phyloP scores from a whole-genome alignment of 306 rosid genomes.

The Cucurbita argyrosperma region DNA sequence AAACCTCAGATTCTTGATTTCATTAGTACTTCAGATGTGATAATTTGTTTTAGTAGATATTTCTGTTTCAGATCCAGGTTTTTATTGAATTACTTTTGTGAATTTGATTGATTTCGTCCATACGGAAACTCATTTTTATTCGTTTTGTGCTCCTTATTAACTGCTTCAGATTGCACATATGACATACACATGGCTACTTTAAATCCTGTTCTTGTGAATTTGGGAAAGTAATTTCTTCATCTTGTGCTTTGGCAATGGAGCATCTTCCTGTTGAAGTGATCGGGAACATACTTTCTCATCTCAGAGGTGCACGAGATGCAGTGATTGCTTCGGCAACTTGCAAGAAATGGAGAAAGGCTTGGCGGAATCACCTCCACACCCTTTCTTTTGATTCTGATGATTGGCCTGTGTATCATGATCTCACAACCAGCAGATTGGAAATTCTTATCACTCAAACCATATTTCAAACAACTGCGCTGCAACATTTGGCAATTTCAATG shows the following conservation, averaged over 20 bases:
- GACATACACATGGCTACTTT: neutral
- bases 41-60: neutral
- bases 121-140: neutral
- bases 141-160: neutral
- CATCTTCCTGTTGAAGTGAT: conserved; percentile 74
- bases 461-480: conserved; percentile 62
- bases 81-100: neutral
- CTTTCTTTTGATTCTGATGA: conserved; percentile 58
- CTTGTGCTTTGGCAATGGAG: conserved; percentile 19
- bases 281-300: conserved; percentile 68
- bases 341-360: conserved; percentile 58
- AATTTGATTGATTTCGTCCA: neutral
- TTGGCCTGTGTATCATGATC: conserved; percentile 46
- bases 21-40: neutral
- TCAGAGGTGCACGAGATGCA: conserved; percentile 57
- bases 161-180: neutral
- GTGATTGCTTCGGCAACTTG: conserved; percentile 75
- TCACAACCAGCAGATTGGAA: conserved; percentile 41
- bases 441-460: conserved; percentile 71
- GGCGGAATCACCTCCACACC: conserved; percentile 46
- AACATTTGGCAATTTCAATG: conserved; percentile 47
- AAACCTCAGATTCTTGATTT: neutral
- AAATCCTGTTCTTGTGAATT: neutral
- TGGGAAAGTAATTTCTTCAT: neutral
- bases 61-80: neutral